A percentile compares a stretch with the other conserved stretches of the same genome.
Evolutionary conservation across 257 asterid genomes (phyloP).

Genomic region (Cynanchum wilfordii): DNA sequence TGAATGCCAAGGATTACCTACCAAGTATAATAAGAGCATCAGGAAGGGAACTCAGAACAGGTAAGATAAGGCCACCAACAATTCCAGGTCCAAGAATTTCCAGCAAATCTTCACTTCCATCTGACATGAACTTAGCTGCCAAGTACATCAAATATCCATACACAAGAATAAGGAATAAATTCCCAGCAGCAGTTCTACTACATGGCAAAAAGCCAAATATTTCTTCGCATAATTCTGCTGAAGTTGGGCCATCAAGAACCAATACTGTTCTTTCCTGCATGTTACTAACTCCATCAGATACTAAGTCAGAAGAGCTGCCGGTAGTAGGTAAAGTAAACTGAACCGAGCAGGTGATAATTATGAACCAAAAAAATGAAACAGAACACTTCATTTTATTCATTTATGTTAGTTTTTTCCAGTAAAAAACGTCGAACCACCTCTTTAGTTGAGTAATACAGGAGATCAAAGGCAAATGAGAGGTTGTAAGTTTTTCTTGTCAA

Average conservation of each 20-base stretch:
- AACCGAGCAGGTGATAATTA: background rate
- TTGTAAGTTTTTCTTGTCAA: background rate
- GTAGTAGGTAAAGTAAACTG: background rate
- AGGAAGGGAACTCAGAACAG: slow-evolving; percentile 51
- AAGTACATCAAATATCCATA: slow-evolving; percentile 42
- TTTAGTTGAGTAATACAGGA: background rate
- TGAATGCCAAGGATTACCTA: slow-evolving; percentile 4
- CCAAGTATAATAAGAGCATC: slow-evolving; percentile 56
- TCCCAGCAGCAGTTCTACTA: slow-evolving; percentile 43
- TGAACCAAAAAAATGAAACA: background rate
- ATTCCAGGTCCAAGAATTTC: slow-evolving; percentile 53
- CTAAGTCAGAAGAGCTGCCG: background rate
- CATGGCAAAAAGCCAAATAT: slow-evolving; percentile 57
- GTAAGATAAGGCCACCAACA: slow-evolving; percentile 59
- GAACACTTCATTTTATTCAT: background rate
- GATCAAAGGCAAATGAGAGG: background rate
- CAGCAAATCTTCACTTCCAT: slow-evolving; percentile 52
- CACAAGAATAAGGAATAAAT: slow-evolving; percentile 44
- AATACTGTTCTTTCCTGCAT: slow-evolving; percentile 10
- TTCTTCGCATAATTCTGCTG: slow-evolving; percentile 33
- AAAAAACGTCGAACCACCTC: background rate
- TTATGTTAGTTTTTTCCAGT: background rate
- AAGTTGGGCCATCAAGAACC: slow-evolving; percentile 17
- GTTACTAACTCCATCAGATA: slow-evolving; percentile 26
- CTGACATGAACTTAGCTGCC: slow-evolving; percentile 41